phyloP scores from a whole-genome alignment of 208 protist species.

The Lotmaria passim region DNA sequence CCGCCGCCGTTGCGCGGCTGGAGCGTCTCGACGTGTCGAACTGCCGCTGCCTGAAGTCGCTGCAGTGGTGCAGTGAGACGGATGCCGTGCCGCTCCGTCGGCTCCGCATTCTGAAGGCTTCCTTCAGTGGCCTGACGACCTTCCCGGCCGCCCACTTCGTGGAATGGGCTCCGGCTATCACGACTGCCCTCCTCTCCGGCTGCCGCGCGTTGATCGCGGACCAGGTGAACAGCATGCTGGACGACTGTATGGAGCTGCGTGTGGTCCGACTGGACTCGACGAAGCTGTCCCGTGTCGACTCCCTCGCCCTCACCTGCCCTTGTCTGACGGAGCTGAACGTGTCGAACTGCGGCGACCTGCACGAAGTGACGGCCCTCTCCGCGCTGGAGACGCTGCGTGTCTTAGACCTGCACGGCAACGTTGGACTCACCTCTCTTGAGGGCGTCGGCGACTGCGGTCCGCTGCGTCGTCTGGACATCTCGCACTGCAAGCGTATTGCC shows the following conservation, averaged over 20 bases:
- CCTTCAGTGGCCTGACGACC: neutral
- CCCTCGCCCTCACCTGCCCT: constrained; percentile 18
- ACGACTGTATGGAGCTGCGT: neutral
- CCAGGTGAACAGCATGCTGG: constrained; percentile 11
- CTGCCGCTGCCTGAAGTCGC: constrained; percentile 12
- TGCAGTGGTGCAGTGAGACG: constrained; percentile 10
- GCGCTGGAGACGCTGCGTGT: constrained; percentile 15
- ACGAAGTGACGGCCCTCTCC: neutral
- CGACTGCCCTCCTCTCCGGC: constrained; percentile 16
- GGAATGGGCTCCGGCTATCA: constrained; percentile 12
- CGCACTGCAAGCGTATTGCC: constrained; percentile 28
- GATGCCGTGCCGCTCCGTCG: neutral
- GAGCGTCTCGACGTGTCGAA: constrained; percentile 22
- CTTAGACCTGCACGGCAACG: constrained; percentile 23
- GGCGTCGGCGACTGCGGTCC: constrained; percentile 11
- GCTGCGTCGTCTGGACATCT: constrained; percentile 24
- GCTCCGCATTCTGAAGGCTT: constrained; percentile 19
- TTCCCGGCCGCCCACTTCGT: neutral
- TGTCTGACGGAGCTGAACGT: constrained; percentile 18
- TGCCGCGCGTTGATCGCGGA: constrained; percentile 11
- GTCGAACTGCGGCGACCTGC: constrained; percentile 19
- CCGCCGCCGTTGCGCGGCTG: constrained; percentile 4
- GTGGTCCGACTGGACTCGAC: constrained; percentile 21
- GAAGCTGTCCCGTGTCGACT: constrained; percentile 10
- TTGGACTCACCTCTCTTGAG: constrained; percentile 6